These are phyloP conservation scores for Lactarius psammicola DNA, from an alignment of 768 basidiomycete species.

Conservation along the genomic window DNA sequence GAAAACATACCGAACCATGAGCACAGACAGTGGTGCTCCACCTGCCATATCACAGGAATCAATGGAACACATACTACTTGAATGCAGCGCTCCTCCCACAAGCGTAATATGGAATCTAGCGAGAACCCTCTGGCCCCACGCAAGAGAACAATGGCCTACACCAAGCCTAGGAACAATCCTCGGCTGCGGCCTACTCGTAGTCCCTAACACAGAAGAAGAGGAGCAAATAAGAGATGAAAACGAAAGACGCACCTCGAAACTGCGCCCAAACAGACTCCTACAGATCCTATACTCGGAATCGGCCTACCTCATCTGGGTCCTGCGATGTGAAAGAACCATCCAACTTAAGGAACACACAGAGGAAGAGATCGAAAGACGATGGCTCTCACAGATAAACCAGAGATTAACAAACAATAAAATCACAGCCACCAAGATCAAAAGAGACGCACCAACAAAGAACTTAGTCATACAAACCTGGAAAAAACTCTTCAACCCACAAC, in stretches of 20 bases:
- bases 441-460: no score
- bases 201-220: slow-evolving; percentile 1
- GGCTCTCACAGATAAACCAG: not conserved
- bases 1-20: not conserved
- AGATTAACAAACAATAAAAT: not conserved
- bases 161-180: not conserved
- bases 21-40: not conserved
- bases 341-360: fast-evolving
- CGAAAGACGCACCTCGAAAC: no score
- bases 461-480: no score
- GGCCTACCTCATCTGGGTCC: slow-evolving; percentile 18
- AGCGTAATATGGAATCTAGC: not conserved
- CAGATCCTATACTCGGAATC: slow-evolving; percentile 23
- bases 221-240: no score
- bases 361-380: not conserved
- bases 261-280: slow-evolving; percentile 1
- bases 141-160: no score
- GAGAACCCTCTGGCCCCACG: not conserved
- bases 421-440: not conserved
- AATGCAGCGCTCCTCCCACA: slow-evolving; percentile 1
- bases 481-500: no score
- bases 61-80: slow-evolving; percentile 29
- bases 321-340: slow-evolving; percentile 25
- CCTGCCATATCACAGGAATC: slow-evolving; percentile 16
- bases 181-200: no score